These are phyloP conservation scores for Gymnopilus junonius DNA, from an alignment of 768 basidiomycete genomes.

Conservation along the genomic window DNA sequence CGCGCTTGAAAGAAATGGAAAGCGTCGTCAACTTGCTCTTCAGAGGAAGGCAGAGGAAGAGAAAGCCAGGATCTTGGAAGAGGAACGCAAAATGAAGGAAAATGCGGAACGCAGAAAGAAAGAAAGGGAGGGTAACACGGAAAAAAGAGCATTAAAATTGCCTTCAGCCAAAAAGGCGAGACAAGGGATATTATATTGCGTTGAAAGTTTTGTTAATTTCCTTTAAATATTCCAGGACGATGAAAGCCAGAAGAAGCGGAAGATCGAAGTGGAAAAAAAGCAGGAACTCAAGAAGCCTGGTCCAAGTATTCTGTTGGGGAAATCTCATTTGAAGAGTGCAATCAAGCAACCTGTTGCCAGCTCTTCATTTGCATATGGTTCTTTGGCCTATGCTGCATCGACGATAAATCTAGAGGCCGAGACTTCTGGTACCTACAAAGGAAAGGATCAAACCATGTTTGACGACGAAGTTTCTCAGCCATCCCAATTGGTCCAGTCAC, in stretches of 20 bases:
- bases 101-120: conserved; percentile 80
- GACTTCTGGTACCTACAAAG: conserved; percentile 28
- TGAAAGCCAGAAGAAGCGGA: conserved; percentile 74
- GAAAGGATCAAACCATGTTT: conserved; percentile 34
- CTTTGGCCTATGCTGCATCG: conserved; percentile 28
- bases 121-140: conserved; percentile 78
- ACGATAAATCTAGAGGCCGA: conserved; percentile 42
- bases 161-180: conserved; percentile 59
- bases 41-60: conserved; percentile 85
- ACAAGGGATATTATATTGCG: not conserved
- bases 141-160: conserved; percentile 65
- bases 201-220: conserved; percentile 6
- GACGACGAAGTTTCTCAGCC: conserved; percentile 65
- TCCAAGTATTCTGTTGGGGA: conserved; percentile 45
- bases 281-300: conserved; percentile 58
- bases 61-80: conserved; percentile 60
- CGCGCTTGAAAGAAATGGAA: conserved; percentile 82
- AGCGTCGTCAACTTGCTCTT: conserved; percentile 70
- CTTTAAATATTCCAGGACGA: conserved; percentile 53
- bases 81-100: conserved; percentile 74
- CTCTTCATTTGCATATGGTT: conserved; percentile 37
- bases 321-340: conserved; percentile 52
- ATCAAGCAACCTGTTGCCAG: conserved; percentile 44
- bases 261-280: conserved; percentile 63
- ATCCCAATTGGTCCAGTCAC: conserved; percentile 63